A percentile compares a stretch with the other conserved stretches of the same genome.
Evolutionary conservation across 306 rosid genomes (phyloP).

Genomic region (Oemleria cerasiformis): DNA sequence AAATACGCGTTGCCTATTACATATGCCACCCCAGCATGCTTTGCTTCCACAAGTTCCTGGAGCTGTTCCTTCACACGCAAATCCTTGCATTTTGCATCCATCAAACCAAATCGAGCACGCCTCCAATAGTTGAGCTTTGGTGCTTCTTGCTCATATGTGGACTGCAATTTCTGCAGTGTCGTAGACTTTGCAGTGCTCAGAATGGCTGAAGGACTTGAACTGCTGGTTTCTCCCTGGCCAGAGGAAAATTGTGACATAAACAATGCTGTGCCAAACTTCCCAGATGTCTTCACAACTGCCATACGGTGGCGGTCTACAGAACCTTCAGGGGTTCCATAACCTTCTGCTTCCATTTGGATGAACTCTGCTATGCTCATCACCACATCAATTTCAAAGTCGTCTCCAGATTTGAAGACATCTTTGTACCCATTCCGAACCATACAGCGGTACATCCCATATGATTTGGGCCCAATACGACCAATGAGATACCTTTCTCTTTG

Average conservation of each 20-base stretch:
- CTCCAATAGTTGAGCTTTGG: conserved; percentile 49
- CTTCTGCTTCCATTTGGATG: conserved; percentile 91
- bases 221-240: conserved; percentile 41
- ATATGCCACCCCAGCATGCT: conserved; percentile 76
- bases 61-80: conserved; percentile 71
- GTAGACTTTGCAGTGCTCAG: conserved; percentile 62
- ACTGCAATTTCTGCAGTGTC: conserved; percentile 58
- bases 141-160: conserved; percentile 75
- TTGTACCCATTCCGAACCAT: conserved; percentile 88
- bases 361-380: conserved; percentile 92
- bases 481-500: conserved; percentile 78
- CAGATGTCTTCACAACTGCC: conserved; percentile 87
- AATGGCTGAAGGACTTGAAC: conserved; percentile 32
- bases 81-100: conserved; percentile 57
- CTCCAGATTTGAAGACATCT: conserved; percentile 51
- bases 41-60: conserved; percentile 78
- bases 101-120: conserved; percentile 47
- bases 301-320: conserved; percentile 64
- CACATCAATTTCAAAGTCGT: conserved; percentile 78
- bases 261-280: conserved; percentile 74
- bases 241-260: conserved; percentile 45
- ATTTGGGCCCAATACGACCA: conserved; percentile 86
- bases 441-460: conserved; percentile 74
- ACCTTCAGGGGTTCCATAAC: conserved; percentile 54
- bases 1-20: conserved; percentile 74